Evolutionary conservation across 2,329 filamentous ascomycete species (phyloP).

Genomic region (Kalaharituber pfeilii): DNA sequence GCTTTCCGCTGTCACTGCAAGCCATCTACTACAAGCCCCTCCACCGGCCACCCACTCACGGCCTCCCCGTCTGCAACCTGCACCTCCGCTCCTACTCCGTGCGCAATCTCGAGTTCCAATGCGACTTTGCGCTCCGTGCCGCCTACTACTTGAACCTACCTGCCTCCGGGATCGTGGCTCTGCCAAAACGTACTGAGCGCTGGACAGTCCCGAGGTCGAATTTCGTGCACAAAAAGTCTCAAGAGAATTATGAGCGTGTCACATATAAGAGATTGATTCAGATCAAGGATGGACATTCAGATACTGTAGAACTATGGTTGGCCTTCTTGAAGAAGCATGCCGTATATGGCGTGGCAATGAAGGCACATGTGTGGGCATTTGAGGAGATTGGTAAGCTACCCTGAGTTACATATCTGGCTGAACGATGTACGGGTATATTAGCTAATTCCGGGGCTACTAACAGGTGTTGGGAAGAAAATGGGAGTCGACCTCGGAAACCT

Average conservation of each 20-base stretch:
- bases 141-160: conserved; percentile 86
- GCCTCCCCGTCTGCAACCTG: conserved; percentile 72
- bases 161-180: conserved; percentile 65
- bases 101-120: conserved; percentile 82
- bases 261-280: conserved; percentile 75
- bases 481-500: conserved; percentile 33
- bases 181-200: conserved; percentile 72
- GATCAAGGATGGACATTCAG: conserved; percentile 77
- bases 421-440: not conserved
- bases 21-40: conserved; percentile 74
- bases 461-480: conserved; percentile 38
- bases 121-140: conserved; percentile 83
- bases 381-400: conserved; percentile 45
- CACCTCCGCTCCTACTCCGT: conserved; percentile 83
- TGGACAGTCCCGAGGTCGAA: conserved; percentile 83
- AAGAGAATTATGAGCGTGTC: conserved; percentile 93
- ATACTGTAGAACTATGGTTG: conserved; percentile 80
- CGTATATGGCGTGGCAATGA: conserved; percentile 95
- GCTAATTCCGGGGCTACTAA: conserved; percentile 6
- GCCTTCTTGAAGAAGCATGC: conserved; percentile 83
- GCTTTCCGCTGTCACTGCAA: conserved; percentile 63
- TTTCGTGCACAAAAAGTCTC: conserved; percentile 93
- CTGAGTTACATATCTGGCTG: conserved; percentile 2
- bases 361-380: conserved; percentile 92
- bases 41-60: conserved; percentile 53